Base-by-base conservation (phyloP, 192 early-diverging fungal genomes). In the Polychytrium aggregatum region DNA sequence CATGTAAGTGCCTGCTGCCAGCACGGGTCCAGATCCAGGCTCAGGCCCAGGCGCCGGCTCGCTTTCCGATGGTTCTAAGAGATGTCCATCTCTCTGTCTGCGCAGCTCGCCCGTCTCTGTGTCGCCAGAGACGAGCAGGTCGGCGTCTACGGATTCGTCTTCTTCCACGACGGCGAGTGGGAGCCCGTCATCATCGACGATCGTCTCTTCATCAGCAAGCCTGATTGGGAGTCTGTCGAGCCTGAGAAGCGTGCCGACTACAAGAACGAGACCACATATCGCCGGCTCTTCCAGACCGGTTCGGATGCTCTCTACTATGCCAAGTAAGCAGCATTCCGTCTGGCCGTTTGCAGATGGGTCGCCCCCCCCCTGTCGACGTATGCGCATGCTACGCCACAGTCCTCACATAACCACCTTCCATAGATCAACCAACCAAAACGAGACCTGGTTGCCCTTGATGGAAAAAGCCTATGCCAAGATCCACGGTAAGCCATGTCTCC, bases 381-480 rank as follows among this genome's bases (percentile, higher is more conserved):
- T n/a, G n/a, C n/a, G n/a, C n/a, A n/a, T n/a, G n/a, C n/a, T n/a
- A n/a, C n/a, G n/a, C n/a, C n/a, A n/a, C n/a, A n/a, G n/a, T n/a
- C n/a, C n/a, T n/a, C n/a, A n/a, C n/a, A n/a, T n/a, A n/a, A n/a
- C n/a, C n/a, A n/a, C n/a, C n/a, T n/a, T 67, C 36, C 60, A 61
- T 26, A 48, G 50, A 16, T 76, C 63, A 21, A 18, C 51, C 2
- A 64, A 72, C 37, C 48, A 54, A 27, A 65, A 67, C 22, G 74
- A 76, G 44, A 65, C 74, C 10, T 76, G 74, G 74, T 24, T 76
- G 31, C 74, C 72, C 5, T 45, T 76, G 2, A 54, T 76, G 46
- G 74, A 76, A 46, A 76, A 76, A 43, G 74, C 74, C 3, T 76
- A 68, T 54, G 72, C 74, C 13, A 76, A 76, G 55, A 57, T 68